These are phyloP conservation scores for Colletotrichum higginsianum DNA, from an alignment of 2,329 filamentous ascomycete genomes.

Conservation along the genomic window DNA sequence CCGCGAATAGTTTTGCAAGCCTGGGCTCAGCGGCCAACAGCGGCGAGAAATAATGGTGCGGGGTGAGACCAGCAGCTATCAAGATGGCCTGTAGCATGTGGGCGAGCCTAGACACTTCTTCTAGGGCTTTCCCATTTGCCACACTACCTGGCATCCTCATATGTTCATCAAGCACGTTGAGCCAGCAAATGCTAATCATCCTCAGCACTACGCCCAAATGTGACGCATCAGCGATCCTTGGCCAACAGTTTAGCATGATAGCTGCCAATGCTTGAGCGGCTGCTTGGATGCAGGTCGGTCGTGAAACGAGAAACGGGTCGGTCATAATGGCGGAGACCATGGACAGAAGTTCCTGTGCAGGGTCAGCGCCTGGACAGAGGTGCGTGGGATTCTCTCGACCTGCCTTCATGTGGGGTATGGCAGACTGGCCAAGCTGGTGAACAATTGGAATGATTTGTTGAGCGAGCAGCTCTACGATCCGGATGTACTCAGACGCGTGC, in stretches of 20 bases:
- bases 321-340: constrained; percentile 76
- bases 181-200: constrained; percentile 74
- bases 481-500: constrained; percentile 72
- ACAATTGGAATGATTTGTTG: constrained; percentile 65
- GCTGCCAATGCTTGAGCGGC: constrained; percentile 68
- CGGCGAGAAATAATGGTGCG: constrained; percentile 50
- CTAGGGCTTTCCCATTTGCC: constrained; percentile 48
- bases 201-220: constrained; percentile 77
- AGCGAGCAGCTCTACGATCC: constrained; percentile 71
- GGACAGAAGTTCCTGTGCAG: constrained; percentile 74
- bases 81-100: constrained; percentile 51
- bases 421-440: constrained; percentile 70
- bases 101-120: constrained; percentile 52
- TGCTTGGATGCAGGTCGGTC: constrained; percentile 67
- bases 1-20: constrained; percentile 45
- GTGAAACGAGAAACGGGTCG: constrained; percentile 76
- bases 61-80: constrained; percentile 41
- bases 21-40: constrained; percentile 51
- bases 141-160: constrained; percentile 42
- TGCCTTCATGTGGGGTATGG: constrained; percentile 78
- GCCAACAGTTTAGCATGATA: constrained; percentile 77
- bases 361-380: constrained; percentile 21
- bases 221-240: constrained; percentile 68
- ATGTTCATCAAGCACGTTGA: constrained; percentile 64
- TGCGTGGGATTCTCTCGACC: constrained; percentile 24